Conservation (phyloP, 805 yeast species). For the Dipodascopsis uninucleata region DNA sequence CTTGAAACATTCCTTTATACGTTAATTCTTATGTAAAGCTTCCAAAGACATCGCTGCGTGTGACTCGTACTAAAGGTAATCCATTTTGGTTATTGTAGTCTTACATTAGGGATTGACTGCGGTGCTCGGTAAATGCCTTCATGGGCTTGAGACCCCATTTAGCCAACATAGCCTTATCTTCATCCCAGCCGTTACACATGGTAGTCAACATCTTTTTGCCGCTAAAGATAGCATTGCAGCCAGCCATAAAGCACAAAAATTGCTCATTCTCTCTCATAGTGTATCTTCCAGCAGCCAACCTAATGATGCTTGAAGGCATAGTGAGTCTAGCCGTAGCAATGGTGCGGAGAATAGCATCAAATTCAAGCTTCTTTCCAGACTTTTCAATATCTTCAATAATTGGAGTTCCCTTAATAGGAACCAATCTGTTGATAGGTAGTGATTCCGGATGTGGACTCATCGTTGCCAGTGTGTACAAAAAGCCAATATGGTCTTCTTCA, state of each 20-base stretch:
- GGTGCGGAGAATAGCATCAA: constrained; percentile 63
- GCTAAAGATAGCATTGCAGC: constrained; percentile 76
- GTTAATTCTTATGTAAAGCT: too few relatives aligned
- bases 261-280: constrained; percentile 78
- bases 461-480: constrained; percentile 61
- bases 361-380: constrained; percentile 44
- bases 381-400: constrained; percentile 55
- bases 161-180: constrained; percentile 61
- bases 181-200: constrained; percentile 81
- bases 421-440: constrained; percentile 72
- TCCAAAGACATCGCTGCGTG: too few relatives aligned
- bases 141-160: constrained; percentile 57
- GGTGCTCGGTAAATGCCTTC: constrained; percentile 2
- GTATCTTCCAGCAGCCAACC: constrained; percentile 78
- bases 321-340: constrained; percentile 71
- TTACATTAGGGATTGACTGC: too few relatives aligned
- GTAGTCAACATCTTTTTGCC: constrained; percentile 81
- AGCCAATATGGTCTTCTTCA: constrained; percentile 64
- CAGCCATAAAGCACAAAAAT: constrained; percentile 69
- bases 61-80: too few relatives aligned
- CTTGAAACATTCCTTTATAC: too few relatives aligned
- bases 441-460: constrained; percentile 76
- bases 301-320: constrained; percentile 68
- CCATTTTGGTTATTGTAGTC: too few relatives aligned
- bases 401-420: constrained; percentile 78